Base-by-base conservation (phyloP, 331 rosid genomes). In the Prunus yedoensis region DNA sequence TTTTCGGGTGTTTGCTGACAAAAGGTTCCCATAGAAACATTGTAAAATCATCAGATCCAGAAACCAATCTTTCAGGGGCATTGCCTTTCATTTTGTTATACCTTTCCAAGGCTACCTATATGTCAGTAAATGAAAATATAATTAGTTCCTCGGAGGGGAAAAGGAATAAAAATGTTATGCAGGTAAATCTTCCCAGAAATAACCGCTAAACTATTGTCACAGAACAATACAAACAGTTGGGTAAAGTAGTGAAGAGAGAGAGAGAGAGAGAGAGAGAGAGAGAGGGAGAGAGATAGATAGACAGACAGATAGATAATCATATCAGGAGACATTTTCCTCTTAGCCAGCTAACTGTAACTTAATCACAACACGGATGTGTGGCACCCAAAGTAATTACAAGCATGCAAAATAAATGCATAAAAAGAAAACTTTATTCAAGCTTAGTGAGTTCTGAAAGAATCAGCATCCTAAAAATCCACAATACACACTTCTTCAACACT, bases 21-120 rank as follows among this genome's bases (percentile, higher is more conserved):
- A 86, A 88, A 25, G 99, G 99, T 79, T 94, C 97, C 99, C 99
- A 94, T 61, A 94, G 90, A 71, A 89, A 92, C 99, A 94, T 94
- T 4, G 99, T 92, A 73, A 87, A 89, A 85, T 94, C 99, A 88
- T 94, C 97, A 59, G 97, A 94, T 71, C 99, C 99, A 41, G 99
- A 94, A 81, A 94, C 97, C 88, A 94, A 77, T 69, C 99, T 89
- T 82, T 94, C 99, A 50, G 99, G 96, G 78, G 91, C 91, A 66
- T 71, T 80, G 68, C 93, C 96, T 85, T 89, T 92, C 97, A 85
- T 92, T 72, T 79, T 71, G 51, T 92, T 85, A 79, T 94, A 94
- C 83, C 97, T 89, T 87, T 89, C 99, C 82, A 94, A 84, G 75
- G 99, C 99, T 77, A 82, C 97, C 99, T 94, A 83, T 35, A 81